These are phyloP conservation scores for Paramecium sexaurelia DNA, from an alignment of 73 alveolate species.

Conservation along the genomic window DNA sequence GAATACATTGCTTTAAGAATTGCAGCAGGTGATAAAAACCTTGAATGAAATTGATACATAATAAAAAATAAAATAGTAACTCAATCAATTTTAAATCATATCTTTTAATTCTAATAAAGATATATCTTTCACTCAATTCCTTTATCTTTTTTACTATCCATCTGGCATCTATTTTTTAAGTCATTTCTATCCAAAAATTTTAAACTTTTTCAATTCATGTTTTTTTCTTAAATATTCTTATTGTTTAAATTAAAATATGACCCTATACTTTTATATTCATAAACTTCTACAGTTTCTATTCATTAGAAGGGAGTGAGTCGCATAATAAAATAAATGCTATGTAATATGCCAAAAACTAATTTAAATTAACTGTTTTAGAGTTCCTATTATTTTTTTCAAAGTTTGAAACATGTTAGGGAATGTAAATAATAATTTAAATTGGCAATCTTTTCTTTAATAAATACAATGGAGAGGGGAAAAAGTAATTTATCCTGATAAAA, in stretches of 20 bases:
- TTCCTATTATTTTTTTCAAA: constrained; percentile 85
- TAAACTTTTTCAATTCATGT: no score
- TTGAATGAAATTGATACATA: constrained; percentile 6
- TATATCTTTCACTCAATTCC: constrained; percentile 68
- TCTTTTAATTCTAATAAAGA: constrained; percentile 61
- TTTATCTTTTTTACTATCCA: constrained; percentile 63
- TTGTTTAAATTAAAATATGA: neutral
- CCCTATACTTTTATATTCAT: constrained; percentile 3
- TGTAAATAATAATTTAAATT: no score
- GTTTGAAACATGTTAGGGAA: no score
- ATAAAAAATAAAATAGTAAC: constrained; percentile 13
- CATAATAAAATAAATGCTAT: constrained; percentile 70
- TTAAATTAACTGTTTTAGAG: constrained; percentile 11
- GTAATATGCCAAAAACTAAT: constrained; percentile 23
- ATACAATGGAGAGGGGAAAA: no score
- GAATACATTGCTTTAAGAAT: constrained; percentile 54
- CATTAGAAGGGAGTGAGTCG: constrained; percentile 71
- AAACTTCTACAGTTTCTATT: constrained; percentile 47
- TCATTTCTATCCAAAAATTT: no score
- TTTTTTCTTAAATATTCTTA: no score
- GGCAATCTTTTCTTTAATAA: no score
- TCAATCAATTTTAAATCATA: constrained; percentile 53
- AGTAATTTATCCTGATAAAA: no score
- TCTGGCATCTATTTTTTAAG: constrained; percentile 38
- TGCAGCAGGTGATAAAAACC: constrained; percentile 55